A percentile compares a stretch with the other conserved stretches of the same genome.
Evolutionary conservation across 2,329 filamentous ascomycete species (phyloP).

Genomic region (Alternaria dauci): DNA sequence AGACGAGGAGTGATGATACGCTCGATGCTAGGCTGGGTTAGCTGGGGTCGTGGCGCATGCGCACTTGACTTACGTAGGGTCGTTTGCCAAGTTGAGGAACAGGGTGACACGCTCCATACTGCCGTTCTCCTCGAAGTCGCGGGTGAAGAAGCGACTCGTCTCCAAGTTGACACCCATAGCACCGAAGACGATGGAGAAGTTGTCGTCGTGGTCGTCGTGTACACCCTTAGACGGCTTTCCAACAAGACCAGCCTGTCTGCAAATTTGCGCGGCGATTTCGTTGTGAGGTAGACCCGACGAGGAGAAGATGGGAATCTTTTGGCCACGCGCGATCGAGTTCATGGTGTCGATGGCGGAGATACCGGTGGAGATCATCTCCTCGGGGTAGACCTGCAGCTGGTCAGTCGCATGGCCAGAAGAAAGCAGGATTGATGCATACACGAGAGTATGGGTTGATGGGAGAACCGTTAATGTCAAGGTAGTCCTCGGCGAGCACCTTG

Average conservation of each 20-base stretch:
- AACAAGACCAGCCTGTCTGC: conserved; percentile 93
- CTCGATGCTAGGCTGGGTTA: conserved; percentile 74
- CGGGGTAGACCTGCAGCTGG: conserved; percentile 81
- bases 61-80: conserved; percentile 80
- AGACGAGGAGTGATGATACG: conserved; percentile 99
- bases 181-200: conserved; percentile 99
- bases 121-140: conserved; percentile 98
- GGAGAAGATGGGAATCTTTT: conserved; percentile 99
- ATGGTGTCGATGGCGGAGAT: conserved; percentile 99
- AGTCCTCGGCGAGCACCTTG: conserved; percentile 97
- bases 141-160: conserved; percentile 96
- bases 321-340: conserved; percentile 90
- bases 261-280: conserved; percentile 99
- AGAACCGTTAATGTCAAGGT: conserved; percentile 97
- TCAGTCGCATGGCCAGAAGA: conserved; percentile 34
- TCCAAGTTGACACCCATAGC: conserved; percentile 99
- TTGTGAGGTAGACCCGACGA: conserved; percentile 98
- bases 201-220: conserved; percentile 96
- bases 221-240: conserved; percentile 92
- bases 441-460: conserved; percentile 98
- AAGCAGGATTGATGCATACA: conserved; percentile 63
- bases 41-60: conserved; percentile 8
- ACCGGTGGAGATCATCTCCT: conserved; percentile 99
- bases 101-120: conserved; percentile 96
- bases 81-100: conserved; percentile 99